Evolutionary conservation across 2,329 filamentous ascomycete species (phyloP), one percentile per base, ranked within the genome.

Genomic region (Beauveria rudraprayagi): DNA sequence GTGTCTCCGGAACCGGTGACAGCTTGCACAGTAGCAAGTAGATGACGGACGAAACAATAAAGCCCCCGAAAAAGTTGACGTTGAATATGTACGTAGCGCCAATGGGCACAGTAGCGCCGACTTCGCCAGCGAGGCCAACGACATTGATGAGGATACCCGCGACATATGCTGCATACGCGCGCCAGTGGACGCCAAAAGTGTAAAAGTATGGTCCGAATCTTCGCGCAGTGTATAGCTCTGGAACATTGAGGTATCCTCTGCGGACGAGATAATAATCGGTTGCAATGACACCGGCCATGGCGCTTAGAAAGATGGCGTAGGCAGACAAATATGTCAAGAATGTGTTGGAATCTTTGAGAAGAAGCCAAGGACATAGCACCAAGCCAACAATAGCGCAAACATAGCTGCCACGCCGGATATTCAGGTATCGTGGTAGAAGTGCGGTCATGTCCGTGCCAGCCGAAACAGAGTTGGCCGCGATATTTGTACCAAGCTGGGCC

Each of bases 241-340:
- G 86, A 65, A 93, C 79, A 65, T 92, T 84, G 3, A 94, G 79
- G 71, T 92, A 96, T 7, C 92, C 92, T 62, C 82, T 86, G 62
- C 92, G 88, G 4, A 96, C 90, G 58, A 88, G 63, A 73, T 95
- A 97, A 78, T 97, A 97, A 73, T 97, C 92, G 66, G 81, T 83
- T 63, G 91, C 79, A 76, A 96, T 94, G 65, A 96, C 91, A n/a
- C 92, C 92, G 0, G 91, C 92, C 65, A 97, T 95, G 50, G 89
- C 91, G 62, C 89, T 92, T 16, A 97, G 82, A 75, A 97, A 97
- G 61, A 97, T 91, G 3, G 89, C 92, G 77, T 96, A 96, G 1
- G 92, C 89, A 1, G 90, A 94, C 1, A 97, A 84, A 70, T 96
- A 96, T 3, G 90, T 95, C 1, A 90, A 93, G 77, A 96, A 96